Percentiles rank a stretch among this genome's conserved stretches.
Conservation (phyloP, 805 yeast species). For the Naumovozyma castellii region DNA sequence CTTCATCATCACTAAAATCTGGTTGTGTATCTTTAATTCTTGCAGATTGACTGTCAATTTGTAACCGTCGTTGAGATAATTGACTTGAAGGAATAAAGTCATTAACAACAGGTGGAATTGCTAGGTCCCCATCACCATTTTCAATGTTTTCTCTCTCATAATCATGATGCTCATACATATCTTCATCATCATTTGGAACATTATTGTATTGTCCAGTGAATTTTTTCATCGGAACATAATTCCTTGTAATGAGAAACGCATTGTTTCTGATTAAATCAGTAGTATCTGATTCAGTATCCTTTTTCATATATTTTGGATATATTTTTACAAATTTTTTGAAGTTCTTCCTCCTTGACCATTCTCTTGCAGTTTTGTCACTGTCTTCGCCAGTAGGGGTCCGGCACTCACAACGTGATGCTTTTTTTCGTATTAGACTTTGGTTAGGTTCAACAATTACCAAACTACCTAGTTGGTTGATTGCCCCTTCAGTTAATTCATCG, state of each 20-base stretch:
- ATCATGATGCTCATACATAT: slow-evolving; percentile 1
- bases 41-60: not conserved
- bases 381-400: too few relatives aligned
- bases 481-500: slow-evolving; percentile 24
- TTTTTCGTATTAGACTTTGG: slow-evolving; percentile 13
- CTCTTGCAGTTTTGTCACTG: slow-evolving; percentile 5
- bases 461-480: slow-evolving; percentile 26
- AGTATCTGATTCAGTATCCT: slow-evolving; percentile 2
- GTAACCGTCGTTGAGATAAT: not conserved
- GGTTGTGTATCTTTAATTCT: not conserved
- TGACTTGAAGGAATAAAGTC: not conserved
- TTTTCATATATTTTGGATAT: slow-evolving; percentile 12
- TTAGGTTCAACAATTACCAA: slow-evolving; percentile 31
- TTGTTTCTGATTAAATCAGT: slow-evolving; percentile 12
- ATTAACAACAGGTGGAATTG: too few relatives aligned
- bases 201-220: slow-evolving; percentile 11
- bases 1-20: not conserved
- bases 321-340: slow-evolving; percentile 33
- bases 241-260: slow-evolving; percentile 26
- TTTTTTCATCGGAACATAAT: slow-evolving; percentile 25
- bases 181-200: not conserved
- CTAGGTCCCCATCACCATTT: too few relatives aligned
- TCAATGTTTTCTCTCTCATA: too few relatives aligned
- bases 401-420: not conserved
- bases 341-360: slow-evolving; percentile 31